Base-by-base conservation (phyloP, 164 flowering plant species). In the Hamamelis virginiana region DNA sequence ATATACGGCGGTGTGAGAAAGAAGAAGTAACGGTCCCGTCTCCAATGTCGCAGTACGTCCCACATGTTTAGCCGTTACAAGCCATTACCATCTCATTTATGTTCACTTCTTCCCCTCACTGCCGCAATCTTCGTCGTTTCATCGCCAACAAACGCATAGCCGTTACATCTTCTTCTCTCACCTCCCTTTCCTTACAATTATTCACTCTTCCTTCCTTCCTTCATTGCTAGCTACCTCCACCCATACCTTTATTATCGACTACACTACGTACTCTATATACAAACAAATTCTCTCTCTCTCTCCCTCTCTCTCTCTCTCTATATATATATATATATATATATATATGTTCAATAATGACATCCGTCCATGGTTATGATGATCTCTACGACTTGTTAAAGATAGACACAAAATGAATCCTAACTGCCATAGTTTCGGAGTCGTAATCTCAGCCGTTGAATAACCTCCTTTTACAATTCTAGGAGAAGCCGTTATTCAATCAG, bases 361-460 rank as follows among this genome's bases (percentile, higher is more conserved):
- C n/a, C n/a, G n/a, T n/a, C n/a, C n/a, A n/a, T n/a, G n/a, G n/a
- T n/a, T n/a, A n/a, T n/a, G n/a, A n/a, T n/a, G n/a, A n/a, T n/a
- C n/a, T n/a, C n/a, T n/a, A n/a, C 41, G 41, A 2, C 41, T 2
- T 2, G 41, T 6, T 2, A 33, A 33, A 57, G 16, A 57, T 1
- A 10, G 1, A 58, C 18, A 58, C 27, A 58, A 58, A 23, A 58
- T 0, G 18, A 58, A 28, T 12, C 38, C 63, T 56, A 71, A 71
- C 74, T 46, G 64, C 61, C 73, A 21, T 48, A 59, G 58, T 69
- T 63, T 70, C 16, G 38, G 27, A 9, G 47, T 22, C 48, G 47
- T 22, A 26, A 58, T 19, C 70, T 44, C 63, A 57, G 21, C 28
- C 18, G 13, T 47, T 27, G n/a, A 22, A 18, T 10, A 15, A 58